Base-by-base conservation (phyloP, 1,284 basidiomycete genomes). In the Cerrena zonata region DNA sequence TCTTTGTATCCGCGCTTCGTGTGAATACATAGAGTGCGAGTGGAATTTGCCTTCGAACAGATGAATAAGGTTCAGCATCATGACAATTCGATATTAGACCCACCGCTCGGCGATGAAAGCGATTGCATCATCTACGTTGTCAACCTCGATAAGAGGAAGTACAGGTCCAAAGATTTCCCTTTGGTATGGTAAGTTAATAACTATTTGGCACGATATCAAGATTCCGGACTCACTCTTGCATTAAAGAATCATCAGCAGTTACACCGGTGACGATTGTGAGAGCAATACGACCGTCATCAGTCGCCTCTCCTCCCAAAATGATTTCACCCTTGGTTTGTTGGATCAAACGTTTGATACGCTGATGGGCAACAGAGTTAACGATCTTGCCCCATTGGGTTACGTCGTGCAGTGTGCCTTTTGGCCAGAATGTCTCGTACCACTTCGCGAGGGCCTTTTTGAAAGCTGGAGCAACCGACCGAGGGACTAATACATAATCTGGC, bases 161-260 rank as follows among this genome's bases (percentile, higher is more conserved):
- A 89, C 64, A 1, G 86, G 86, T 0, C 84, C 87, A 62, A 89
- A 86, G 11, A 83, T 68, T 63, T 87, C 84, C 45, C 79, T 80
- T n/a, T 54, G 7, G 39, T 5, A 38, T 48, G 46, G 39, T 49
- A 49, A 42, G 24, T 19, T 19, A 2, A n/a, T n/a, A n/a, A n/a
- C n/a, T 21, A 21, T 39, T 21, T 21, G 37, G 10, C 10, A 36
- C 37, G 37, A 15, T 18, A 39, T 18, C 7, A 27, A 12, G 2
- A 36, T 36, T 13, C 25, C 24, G 11, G 15, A 64, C 68, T 53
- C 48, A 75, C 72, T 80, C 75, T 60, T 79, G 69, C 69, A 85
- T 70, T 58, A 86, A 52, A n/a, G 68, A 64, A 61, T 84, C 81
- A 47, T 74, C 75, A 4, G 64, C 62, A 34, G 64, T 62, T 2